These are phyloP conservation scores for Williopsis jadinii DNA, from an alignment of 1,139 yeast species.

Conservation along the genomic window DNA sequence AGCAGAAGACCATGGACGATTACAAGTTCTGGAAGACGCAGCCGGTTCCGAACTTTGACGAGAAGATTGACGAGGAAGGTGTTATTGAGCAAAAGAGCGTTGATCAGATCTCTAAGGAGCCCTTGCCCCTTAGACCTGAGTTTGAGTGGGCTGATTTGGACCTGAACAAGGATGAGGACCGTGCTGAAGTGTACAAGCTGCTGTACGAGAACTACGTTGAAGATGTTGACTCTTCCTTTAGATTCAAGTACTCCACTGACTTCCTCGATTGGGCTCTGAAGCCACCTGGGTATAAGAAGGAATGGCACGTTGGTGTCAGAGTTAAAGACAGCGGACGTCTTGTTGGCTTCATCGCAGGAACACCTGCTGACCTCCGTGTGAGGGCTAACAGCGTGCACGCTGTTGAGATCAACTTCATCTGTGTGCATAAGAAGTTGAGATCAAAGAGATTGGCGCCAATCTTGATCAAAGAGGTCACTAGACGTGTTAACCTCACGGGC, in stretches of 20 bases:
- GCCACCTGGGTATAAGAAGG: constrained; percentile 87
- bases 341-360: constrained; percentile 89
- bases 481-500: constrained; percentile 76
- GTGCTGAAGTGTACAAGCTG: constrained; percentile 70
- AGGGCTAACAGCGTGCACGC: constrained; percentile 51
- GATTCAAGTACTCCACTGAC: constrained; percentile 80
- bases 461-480: constrained; percentile 85
- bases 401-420: constrained; percentile 89
- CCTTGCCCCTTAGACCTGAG: constrained; percentile 64
- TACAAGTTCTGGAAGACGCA: constrained; percentile 98
- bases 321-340: constrained; percentile 69
- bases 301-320: constrained; percentile 93
- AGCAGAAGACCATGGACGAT: constrained; percentile 74
- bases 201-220: constrained; percentile 90
- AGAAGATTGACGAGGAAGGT: constrained; percentile 62
- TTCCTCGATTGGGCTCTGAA: constrained; percentile 91
- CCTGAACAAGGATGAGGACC: constrained; percentile 47
- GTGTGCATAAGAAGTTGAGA: constrained; percentile 89
- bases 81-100: constrained; percentile 76
- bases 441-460: constrained; percentile 94
- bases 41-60: constrained; percentile 81
- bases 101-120: constrained; percentile 61
- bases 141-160: constrained; percentile 89
- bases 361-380: constrained; percentile 67
- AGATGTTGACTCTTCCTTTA: constrained; percentile 84